These are phyloP conservation scores for Mortierella sp. DNA, from an alignment of 371 early-diverging fungal genomes.

Conservation along the genomic window DNA sequence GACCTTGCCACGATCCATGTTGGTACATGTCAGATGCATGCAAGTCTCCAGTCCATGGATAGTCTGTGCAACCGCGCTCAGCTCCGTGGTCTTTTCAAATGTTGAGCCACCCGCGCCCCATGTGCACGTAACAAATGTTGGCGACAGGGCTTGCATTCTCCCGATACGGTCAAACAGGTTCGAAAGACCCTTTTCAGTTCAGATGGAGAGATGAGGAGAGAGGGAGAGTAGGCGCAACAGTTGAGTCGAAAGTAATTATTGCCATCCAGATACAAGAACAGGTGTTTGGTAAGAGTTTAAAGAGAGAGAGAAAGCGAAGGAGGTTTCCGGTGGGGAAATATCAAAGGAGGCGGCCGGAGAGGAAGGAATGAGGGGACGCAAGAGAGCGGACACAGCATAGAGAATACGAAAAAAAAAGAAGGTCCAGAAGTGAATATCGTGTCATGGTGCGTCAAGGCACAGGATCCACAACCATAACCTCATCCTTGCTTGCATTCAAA, in stretches of 20 bases:
- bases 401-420: constrained; percentile 5
- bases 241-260: background rate
- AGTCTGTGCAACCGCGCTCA: constrained; percentile 87
- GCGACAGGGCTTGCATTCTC: constrained; percentile 88
- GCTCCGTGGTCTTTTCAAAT: constrained; percentile 85
- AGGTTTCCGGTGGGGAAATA: background rate
- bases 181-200: constrained; percentile 74
- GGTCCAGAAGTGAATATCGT: constrained; percentile 56
- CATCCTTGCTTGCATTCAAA: background rate
- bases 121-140: constrained; percentile 94
- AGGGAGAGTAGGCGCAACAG: background rate
- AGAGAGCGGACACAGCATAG: background rate
- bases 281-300: background rate
- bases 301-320: background rate
- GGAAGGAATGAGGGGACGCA: background rate
- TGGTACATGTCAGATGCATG: constrained; percentile 98
- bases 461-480: background rate
- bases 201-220: background rate
- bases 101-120: constrained; percentile 98
- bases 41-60: constrained; percentile 90
- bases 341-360: background rate
- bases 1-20: constrained; percentile 90
- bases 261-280: constrained; percentile 44
- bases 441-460: background rate
- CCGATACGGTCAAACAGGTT: constrained; percentile 94